These are phyloP conservation scores for Thalia dealbata DNA, from an alignment of 176 grass and related monocot genomes.

Conservation along the genomic window DNA sequence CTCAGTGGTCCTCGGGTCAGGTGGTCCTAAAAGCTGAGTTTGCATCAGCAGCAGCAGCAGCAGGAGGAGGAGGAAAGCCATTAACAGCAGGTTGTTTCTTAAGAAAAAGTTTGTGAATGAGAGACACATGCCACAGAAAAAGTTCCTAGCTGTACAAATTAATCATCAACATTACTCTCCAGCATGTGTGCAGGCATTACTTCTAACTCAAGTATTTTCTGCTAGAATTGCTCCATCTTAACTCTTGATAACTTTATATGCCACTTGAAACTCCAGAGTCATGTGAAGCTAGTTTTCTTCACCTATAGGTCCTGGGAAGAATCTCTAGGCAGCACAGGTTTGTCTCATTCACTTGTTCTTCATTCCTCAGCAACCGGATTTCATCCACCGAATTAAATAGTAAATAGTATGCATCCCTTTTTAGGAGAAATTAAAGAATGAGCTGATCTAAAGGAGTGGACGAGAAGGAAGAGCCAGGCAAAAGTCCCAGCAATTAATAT, in stretches of 20 bases:
- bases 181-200: too few relatives aligned
- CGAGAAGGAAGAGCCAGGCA: too few relatives aligned
- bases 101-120: not conserved
- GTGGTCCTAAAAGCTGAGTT: constrained; percentile 1
- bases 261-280: not conserved
- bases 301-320: not conserved
- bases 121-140: not conserved
- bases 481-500: too few relatives aligned
- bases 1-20: not conserved
- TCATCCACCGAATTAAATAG: not conserved
- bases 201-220: too few relatives aligned
- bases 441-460: too few relatives aligned
- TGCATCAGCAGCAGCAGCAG: not conserved
- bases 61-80: not conserved
- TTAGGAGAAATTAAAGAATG: too few relatives aligned
- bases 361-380: not conserved
- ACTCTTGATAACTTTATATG: not conserved
- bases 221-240: not conserved
- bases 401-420: not conserved
- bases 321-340: not conserved
- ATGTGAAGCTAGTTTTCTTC: not conserved
- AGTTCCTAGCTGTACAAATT: not conserved
- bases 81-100: not conserved
- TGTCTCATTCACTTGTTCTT: not conserved
- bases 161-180: not conserved